Percentiles rank a stretch among this genome's conserved stretches.
Conservation (phyloP, 2,329 filamentous ascomycete species). For the Gnomoniopsis sp. region DNA sequence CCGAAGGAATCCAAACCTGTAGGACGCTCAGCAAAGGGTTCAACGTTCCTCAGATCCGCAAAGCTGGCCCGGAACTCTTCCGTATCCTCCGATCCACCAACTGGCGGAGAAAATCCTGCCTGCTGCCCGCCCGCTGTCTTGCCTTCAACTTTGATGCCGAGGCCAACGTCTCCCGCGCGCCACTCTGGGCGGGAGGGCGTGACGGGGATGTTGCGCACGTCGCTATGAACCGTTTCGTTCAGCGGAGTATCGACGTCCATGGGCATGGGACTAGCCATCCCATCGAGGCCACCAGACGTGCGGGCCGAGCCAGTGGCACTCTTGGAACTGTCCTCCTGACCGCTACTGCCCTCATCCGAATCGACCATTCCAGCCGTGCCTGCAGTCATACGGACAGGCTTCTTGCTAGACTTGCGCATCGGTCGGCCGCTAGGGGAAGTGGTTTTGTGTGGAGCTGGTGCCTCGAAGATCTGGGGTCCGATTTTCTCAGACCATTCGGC, state of each 20-base stretch:
- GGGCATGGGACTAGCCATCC: conserved; percentile 49
- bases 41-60: conserved; percentile 52
- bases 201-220: conserved; percentile 51
- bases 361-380: conserved; percentile 44
- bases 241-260: conserved; percentile 64
- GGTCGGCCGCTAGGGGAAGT: conserved; percentile 43
- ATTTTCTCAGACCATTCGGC: conserved; percentile 54
- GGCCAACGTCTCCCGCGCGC: conserved; percentile 47
- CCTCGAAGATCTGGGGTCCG: conserved; percentile 51
- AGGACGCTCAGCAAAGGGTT: conserved; percentile 47
- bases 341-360: conserved; percentile 42
- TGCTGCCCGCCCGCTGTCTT: conserved; percentile 12
- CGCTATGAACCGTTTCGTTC: conserved; percentile 25
- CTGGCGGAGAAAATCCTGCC: conserved; percentile 6
- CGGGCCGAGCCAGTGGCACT: conserved; percentile 19
- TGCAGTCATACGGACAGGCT: conserved; percentile 50
- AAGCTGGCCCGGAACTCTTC: conserved; percentile 54
- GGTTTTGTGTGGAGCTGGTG: conserved; percentile 35
- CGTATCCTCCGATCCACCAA: conserved; percentile 51
- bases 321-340: conserved; percentile 28
- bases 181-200: conserved; percentile 59
- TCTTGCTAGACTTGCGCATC: conserved; percentile 49
- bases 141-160: conserved; percentile 23
- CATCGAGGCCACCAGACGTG: conserved; percentile 1
- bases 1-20: conserved; percentile 50